Conservation (phyloP, 495 filamentous ascomycete species). For the Xylaria nigripes region DNA sequence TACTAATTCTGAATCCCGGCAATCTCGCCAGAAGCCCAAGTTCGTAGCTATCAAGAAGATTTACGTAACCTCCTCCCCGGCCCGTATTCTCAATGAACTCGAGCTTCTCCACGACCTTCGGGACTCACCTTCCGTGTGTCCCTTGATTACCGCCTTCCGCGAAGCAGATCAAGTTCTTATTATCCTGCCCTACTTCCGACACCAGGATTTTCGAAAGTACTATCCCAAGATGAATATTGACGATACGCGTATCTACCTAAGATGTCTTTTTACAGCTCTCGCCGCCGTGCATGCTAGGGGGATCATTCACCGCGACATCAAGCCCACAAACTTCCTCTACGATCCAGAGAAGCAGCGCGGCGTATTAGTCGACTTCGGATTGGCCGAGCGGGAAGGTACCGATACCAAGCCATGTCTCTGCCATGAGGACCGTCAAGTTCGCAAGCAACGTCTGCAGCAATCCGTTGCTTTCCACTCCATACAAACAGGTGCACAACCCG, state of each 20-base stretch:
- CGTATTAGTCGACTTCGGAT: conserved; percentile 91
- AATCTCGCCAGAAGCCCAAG: conserved; percentile 44
- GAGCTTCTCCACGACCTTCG: conserved; percentile 89
- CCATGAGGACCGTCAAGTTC: conserved; percentile 40
- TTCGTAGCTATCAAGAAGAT: conserved; percentile 99
- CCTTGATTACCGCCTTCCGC: conserved; percentile 91
- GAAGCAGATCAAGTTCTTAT: conserved; percentile 91
- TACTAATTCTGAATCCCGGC: conserved; percentile 13
- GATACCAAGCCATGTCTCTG: conserved; percentile 71
- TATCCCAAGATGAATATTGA: conserved; percentile 77
- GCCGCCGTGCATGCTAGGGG: conserved; percentile 68
- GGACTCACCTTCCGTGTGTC: conserved; percentile 75
- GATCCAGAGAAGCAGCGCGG: conserved; percentile 71
- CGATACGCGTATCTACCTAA: conserved; percentile 84
- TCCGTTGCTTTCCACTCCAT: conserved; percentile 33
- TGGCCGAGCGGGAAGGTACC: conserved; percentile 74
- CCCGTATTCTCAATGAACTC: conserved; percentile 91
- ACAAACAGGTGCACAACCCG: conserved; percentile 45
- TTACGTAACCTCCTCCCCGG: conserved; percentile 90
- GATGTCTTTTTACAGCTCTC: conserved; percentile 78
- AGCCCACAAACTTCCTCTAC: conserved; percentile 99
- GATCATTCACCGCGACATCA: conserved; percentile 95
- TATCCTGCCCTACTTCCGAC: conserved; percentile 88
- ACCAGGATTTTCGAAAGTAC: conserved; percentile 92
- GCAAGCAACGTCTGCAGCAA: conserved; percentile 31